These are phyloP conservation scores for Colletotrichum australisinense DNA, from an alignment of 2,329 filamentous ascomycete genomes.

Conservation along the genomic window DNA sequence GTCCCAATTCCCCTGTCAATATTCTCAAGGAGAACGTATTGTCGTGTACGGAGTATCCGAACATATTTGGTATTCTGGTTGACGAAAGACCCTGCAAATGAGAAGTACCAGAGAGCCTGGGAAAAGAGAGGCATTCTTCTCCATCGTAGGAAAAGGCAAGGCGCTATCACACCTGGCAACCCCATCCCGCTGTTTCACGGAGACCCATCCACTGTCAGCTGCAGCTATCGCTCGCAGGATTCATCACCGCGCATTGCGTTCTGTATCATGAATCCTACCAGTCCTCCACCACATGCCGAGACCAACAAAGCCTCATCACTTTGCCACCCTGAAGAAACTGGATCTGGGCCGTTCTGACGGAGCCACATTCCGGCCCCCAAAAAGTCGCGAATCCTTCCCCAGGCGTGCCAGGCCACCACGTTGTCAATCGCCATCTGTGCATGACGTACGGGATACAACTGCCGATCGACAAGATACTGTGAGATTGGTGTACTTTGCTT, in stretches of 20 bases:
- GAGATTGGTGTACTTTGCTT: neutral
- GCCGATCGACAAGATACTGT: neutral
- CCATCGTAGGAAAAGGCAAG: neutral
- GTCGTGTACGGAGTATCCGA: neutral
- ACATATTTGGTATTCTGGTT: neutral
- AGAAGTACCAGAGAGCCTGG: neutral
- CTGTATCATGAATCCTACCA: slow-evolving; percentile 1
- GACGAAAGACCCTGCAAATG: neutral
- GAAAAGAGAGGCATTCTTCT: neutral
- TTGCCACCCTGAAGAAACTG: neutral
- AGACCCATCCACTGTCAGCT: neutral
- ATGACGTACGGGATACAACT: neutral
- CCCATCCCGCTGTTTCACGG: neutral
- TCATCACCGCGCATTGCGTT: neutral
- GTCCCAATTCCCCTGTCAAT: neutral
- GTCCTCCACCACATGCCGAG: slow-evolving; percentile 1
- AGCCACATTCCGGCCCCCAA: slow-evolving; percentile 9
- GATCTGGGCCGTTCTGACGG: neutral
- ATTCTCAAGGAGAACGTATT: neutral
- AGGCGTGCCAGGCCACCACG: neutral
- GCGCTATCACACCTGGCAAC: neutral
- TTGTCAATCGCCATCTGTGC: neutral
- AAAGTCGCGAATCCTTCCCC: neutral
- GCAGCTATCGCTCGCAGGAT: neutral
- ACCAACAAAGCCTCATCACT: neutral